Evolutionary conservation across 176 grass and related monocot genomes (phyloP).

Genomic region (Ensete ventricosum): DNA sequence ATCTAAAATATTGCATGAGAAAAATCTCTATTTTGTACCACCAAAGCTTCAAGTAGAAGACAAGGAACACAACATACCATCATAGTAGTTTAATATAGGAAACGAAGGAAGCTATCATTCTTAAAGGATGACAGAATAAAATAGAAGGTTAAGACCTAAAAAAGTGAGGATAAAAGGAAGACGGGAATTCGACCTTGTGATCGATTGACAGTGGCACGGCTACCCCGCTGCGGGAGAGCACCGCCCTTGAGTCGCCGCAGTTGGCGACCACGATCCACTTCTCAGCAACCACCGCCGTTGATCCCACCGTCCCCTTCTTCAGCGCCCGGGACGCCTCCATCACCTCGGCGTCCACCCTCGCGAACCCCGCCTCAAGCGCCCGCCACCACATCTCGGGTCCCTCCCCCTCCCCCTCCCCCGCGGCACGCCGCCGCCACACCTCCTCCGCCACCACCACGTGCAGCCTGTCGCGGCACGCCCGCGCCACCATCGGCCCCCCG

Average conservation of each 20-base stretch:
- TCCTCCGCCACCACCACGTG: conserved; percentile 1
- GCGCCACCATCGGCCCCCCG: not conserved
- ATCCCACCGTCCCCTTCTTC: conserved; percentile 20
- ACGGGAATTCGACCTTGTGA: conserved; percentile 23
- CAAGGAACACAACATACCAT: no score
- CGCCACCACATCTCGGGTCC: conserved; percentile 12
- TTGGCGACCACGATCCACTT: conserved; percentile 33
- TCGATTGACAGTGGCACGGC: conserved; percentile 26
- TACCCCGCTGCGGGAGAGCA: conserved; percentile 28
- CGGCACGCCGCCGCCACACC: not conserved
- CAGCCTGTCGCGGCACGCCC: not conserved
- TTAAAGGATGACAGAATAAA: no score
- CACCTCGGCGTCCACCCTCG: conserved; percentile 26
- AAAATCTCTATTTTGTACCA: no score
- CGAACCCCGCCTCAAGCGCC: conserved; percentile 14
- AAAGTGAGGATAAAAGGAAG: no score
- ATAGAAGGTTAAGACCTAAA: not conserved
- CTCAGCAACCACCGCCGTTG: conserved; percentile 28
- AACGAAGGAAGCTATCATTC: no score
- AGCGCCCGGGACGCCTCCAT: not conserved
- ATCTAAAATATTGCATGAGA: no score
- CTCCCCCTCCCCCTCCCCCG: not conserved
- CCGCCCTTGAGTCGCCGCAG: conserved; percentile 36
- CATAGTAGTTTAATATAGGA: no score
- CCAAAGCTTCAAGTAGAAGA: no score